These are phyloP conservation scores for Chlorella variabilis DNA, from an alignment of 163 green algal species.

Conservation along the genomic window DNA sequence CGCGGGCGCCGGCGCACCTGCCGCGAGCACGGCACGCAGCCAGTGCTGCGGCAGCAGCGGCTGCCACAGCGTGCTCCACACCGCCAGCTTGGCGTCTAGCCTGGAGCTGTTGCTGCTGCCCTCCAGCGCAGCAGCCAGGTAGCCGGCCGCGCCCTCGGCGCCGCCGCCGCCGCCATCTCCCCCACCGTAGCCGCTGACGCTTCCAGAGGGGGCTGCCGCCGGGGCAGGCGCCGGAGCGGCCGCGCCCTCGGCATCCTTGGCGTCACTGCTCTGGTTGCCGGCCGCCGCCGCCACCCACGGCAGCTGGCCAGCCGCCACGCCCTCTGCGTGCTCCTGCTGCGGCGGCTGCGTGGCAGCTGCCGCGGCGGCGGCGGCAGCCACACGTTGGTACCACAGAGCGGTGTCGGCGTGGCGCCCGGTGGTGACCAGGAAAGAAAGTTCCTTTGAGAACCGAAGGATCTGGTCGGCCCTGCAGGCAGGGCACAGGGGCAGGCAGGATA, in stretches of 20 bases:
- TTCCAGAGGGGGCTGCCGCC: neutral
- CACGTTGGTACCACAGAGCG: constrained; percentile 5
- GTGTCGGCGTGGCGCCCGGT: constrained; percentile 28
- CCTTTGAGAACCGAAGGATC: constrained; percentile 13
- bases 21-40: constrained; percentile 31
- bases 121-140: constrained; percentile 29
- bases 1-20: neutral
- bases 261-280: too few species aligned
- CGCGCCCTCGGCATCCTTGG: too few species aligned
- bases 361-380: neutral
- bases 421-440: constrained; percentile 24
- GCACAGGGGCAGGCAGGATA: neutral
- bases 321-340: neutral
- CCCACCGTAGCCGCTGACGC: neutral
- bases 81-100: constrained; percentile 38
- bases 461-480: constrained; percentile 15
- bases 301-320: neutral
- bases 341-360: neutral
- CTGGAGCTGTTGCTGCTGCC: constrained; percentile 37
- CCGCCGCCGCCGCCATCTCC: too few species aligned
- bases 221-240: neutral
- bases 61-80: constrained; percentile 38
- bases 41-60: constrained; percentile 44
- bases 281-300: neutral
- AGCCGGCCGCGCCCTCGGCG: neutral